Evolutionary conservation across 257 asterid genomes (phyloP).

Genomic region (Petunia secreta): DNA sequence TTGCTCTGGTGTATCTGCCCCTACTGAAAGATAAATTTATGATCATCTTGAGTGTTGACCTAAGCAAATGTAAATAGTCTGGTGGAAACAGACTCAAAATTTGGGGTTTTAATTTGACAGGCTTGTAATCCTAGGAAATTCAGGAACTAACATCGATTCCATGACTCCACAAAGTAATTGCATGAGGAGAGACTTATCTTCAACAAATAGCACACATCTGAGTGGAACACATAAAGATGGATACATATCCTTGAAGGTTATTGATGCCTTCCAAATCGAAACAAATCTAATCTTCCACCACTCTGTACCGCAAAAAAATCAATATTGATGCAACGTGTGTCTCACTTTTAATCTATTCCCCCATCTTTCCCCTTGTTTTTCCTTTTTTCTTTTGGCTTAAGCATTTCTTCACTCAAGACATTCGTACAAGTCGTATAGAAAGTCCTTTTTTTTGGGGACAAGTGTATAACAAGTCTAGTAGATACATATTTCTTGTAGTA

Average conservation of each 20-base stretch:
- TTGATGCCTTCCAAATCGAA: background rate
- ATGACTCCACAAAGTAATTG: background rate
- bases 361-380: background rate
- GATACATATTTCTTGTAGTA: background rate
- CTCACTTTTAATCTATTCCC: background rate
- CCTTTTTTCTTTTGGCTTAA: background rate
- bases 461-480: background rate
- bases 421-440: background rate
- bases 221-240: background rate
- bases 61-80: background rate
- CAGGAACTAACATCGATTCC: background rate
- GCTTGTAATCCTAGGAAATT: background rate
- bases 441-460: background rate
- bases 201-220: conserved; percentile 3
- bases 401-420: background rate
- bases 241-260: background rate
- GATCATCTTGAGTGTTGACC: conserved; percentile 6
- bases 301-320: background rate
- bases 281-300: background rate
- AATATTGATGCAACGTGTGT: background rate
- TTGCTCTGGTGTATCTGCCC: conserved; percentile 33
- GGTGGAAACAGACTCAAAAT: background rate
- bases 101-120: background rate
- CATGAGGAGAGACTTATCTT: conserved; percentile 6
- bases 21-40: conserved; percentile 35